Percentiles rank a stretch among this genome's conserved stretches.
phyloP scores from a whole-genome alignment of 1,284 basidiomycete genomes.

The Austroboletus niveus region DNA sequence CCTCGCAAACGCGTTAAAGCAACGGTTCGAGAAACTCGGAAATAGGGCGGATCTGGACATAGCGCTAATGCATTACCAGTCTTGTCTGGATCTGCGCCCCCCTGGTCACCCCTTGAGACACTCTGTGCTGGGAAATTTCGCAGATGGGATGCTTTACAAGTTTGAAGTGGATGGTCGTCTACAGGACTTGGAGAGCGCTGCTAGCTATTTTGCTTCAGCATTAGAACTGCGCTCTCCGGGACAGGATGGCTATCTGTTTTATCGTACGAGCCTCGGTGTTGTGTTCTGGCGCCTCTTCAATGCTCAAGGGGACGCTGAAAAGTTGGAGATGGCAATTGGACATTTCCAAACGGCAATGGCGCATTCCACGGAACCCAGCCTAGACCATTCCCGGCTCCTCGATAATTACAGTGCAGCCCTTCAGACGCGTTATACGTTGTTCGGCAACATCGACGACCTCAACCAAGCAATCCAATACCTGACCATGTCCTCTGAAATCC shows the following conservation, averaged over 20 bases:
- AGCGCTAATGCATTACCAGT: constrained; percentile 16
- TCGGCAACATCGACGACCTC: constrained; percentile 18
- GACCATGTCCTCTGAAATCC: constrained; percentile 20
- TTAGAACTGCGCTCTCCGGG: constrained; percentile 19
- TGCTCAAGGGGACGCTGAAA: constrained; percentile 9
- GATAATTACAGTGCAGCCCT: constrained; percentile 22
- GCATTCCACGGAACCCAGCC: constrained; percentile 15
- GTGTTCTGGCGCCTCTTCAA: constrained; percentile 6
- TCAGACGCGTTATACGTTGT: constrained; percentile 8
- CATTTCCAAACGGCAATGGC: constrained; percentile 18
- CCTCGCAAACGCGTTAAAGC: constrained; percentile 15
- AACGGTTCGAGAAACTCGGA: constrained; percentile 18
- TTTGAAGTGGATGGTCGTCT: constrained; percentile 18
- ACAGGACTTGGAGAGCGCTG: constrained; percentile 22
- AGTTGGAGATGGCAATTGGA: constrained; percentile 17
- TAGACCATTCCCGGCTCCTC: constrained; percentile 22
- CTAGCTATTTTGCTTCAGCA: constrained; percentile 9
- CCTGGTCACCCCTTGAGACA: constrained; percentile 22
- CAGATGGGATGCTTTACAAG: constrained; percentile 8
- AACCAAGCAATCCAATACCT: constrained; percentile 22
- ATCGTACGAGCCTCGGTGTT: constrained; percentile 13
- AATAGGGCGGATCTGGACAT: constrained; percentile 19
- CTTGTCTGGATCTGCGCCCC: constrained; percentile 23
- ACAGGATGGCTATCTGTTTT: constrained; percentile 10
- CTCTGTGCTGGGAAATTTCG: constrained; percentile 19